phyloP scores from a whole-genome alignment of 1,284 basidiomycete genomes.

The Ganoderma lingzhi region DNA sequence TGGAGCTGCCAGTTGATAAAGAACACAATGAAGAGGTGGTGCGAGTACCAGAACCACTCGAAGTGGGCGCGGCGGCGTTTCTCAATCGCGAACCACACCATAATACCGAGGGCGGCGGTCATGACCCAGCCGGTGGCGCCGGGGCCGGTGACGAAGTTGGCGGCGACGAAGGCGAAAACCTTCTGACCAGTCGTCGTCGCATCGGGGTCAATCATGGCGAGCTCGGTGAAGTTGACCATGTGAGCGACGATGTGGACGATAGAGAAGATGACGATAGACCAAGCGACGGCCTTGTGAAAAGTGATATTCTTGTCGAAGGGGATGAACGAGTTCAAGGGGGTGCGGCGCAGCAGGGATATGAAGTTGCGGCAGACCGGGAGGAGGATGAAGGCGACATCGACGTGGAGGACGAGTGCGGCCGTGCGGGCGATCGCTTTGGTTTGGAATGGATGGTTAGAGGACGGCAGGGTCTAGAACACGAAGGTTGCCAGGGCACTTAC shows the following conservation, averaged over 20 bases:
- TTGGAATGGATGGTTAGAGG: neutral
- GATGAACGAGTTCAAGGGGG: slow-evolving; percentile 84
- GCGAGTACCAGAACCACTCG: slow-evolving; percentile 90
- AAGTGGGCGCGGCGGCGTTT: slow-evolving; percentile 78
- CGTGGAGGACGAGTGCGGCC: slow-evolving; percentile 86
- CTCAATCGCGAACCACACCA: slow-evolving; percentile 86
- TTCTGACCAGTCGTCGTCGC: slow-evolving; percentile 61
- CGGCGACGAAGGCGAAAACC: slow-evolving; percentile 71
- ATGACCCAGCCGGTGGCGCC: slow-evolving; percentile 94
- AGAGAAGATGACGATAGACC: slow-evolving; percentile 83
- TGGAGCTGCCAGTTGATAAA: slow-evolving; percentile 93
- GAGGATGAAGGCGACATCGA: slow-evolving; percentile 90
- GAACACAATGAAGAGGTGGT: slow-evolving; percentile 90
- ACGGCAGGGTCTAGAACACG: slow-evolving; percentile 1
- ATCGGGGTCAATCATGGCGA: slow-evolving; percentile 65
- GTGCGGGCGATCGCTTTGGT: slow-evolving; percentile 78
- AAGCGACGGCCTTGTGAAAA: slow-evolving; percentile 88
- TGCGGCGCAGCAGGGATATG: slow-evolving; percentile 84
- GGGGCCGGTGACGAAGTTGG: slow-evolving; percentile 89
- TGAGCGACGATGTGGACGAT: slow-evolving; percentile 79
- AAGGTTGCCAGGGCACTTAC: slow-evolving; percentile 54
- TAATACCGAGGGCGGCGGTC: slow-evolving; percentile 73
- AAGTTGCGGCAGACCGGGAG: slow-evolving; percentile 93
- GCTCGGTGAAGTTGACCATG: slow-evolving; percentile 81
- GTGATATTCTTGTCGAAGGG: slow-evolving; percentile 91